phyloP scores from a whole-genome alignment of 2,329 filamentous ascomycete species.

The Fusarium sp. region DNA sequence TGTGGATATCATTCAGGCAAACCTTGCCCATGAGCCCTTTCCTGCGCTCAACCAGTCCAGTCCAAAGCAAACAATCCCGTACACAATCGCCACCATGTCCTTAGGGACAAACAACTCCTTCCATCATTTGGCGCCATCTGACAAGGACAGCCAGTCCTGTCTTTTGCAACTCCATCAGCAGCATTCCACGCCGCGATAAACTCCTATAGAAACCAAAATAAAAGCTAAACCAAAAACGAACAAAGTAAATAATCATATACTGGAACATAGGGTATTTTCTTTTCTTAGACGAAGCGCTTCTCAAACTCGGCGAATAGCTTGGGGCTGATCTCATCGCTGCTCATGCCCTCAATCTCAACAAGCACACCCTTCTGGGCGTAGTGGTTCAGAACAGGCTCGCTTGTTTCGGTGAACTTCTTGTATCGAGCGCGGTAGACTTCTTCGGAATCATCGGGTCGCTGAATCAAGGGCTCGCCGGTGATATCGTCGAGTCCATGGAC shows the following conservation, averaged over 20 bases:
- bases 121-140: conserved; percentile 25
- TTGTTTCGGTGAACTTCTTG: conserved; percentile 87
- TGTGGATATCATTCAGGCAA: conserved; percentile 29
- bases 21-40: conserved; percentile 7
- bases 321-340: conserved; percentile 95
- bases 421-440: conserved; percentile 86
- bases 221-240: conserved; percentile 18
- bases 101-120: conserved; percentile 15
- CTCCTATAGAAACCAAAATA: conserved; percentile 30
- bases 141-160: conserved; percentile 17
- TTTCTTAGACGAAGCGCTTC: conserved; percentile 68
- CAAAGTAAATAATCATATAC: conserved; percentile 21
- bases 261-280: conserved; percentile 21
- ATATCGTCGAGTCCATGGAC: conserved; percentile 86
- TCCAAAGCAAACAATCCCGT: conserved; percentile 7
- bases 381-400: conserved; percentile 84
- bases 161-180: conserved; percentile 39
- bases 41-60: conserved; percentile 1
- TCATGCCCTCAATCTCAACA: conserved; percentile 87
- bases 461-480: conserved; percentile 86
- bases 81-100: conserved; percentile 24
- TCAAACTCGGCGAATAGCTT: conserved; percentile 86
- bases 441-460: conserved; percentile 86
- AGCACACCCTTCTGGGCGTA: conserved; percentile 87
- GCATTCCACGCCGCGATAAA: conserved; percentile 41